Evolutionary conservation across 352 stramenopile genomes (phyloP).

Genomic region (Pythium folliculosum): DNA sequence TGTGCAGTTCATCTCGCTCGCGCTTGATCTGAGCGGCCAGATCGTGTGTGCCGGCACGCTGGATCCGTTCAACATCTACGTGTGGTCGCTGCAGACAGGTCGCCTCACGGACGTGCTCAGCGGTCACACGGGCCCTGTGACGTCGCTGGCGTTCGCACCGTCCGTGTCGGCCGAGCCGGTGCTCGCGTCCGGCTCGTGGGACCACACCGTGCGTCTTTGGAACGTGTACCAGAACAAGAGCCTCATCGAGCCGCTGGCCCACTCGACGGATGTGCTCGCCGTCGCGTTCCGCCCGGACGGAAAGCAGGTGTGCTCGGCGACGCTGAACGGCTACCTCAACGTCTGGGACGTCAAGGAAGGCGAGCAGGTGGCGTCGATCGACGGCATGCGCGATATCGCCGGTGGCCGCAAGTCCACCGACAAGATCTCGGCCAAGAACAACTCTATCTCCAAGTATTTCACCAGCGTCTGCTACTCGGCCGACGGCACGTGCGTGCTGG

Average conservation of each 20-base stretch:
- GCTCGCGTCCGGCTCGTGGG: slow-evolving; percentile 97
- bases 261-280: slow-evolving; percentile 96
- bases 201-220: slow-evolving; percentile 98
- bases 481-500: slow-evolving; percentile 97
- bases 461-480: slow-evolving; percentile 99
- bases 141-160: slow-evolving; percentile 91
- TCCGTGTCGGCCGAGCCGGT: slow-evolving; percentile 77
- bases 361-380: slow-evolving; percentile 95
- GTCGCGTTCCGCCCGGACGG: slow-evolving; percentile 97
- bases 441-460: slow-evolving; percentile 96
- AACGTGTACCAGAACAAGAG: slow-evolving; percentile 97
- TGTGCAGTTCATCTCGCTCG: slow-evolving; percentile 97
- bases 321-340: slow-evolving; percentile 95
- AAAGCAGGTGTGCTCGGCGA: slow-evolving; percentile 95
- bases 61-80: slow-evolving; percentile 98
- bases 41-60: slow-evolving; percentile 94
- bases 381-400: slow-evolving; percentile 96
- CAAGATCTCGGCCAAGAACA: slow-evolving; percentile 84
- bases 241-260: slow-evolving; percentile 95
- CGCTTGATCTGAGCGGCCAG: slow-evolving; percentile 97
- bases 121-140: slow-evolving; percentile 97
- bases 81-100: slow-evolving; percentile 97
- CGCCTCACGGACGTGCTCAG: slow-evolving; percentile 98
- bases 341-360: slow-evolving; percentile 98
- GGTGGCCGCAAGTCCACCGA: slow-evolving; percentile 89